Conservation (phyloP, 345 rosid species). For the Limnanthes douglasii region DNA sequence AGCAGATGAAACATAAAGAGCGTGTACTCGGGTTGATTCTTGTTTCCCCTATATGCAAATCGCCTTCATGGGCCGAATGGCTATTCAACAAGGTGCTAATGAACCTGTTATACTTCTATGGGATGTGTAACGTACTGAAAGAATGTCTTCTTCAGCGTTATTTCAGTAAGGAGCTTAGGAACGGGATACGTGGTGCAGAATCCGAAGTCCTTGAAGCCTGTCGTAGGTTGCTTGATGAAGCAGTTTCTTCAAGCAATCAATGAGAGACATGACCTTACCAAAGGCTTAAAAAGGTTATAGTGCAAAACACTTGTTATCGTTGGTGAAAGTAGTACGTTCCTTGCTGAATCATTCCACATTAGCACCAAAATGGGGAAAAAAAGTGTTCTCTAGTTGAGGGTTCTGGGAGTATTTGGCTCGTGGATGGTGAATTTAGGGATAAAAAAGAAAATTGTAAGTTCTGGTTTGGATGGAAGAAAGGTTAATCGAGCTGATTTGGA, state of each 20-base stretch:
- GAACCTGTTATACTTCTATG: slow-evolving; percentile 49
- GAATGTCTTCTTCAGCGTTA: slow-evolving; percentile 60
- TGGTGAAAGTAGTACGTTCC: too few relatives aligned
- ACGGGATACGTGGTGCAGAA: slow-evolving; percentile 19
- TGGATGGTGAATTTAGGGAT: too few relatives aligned
- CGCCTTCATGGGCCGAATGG: slow-evolving; percentile 66
- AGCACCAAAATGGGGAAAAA: too few relatives aligned
- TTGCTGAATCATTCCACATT: too few relatives aligned
- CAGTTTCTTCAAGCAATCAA: slow-evolving; percentile 63
- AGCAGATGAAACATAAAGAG: slow-evolving; percentile 38
- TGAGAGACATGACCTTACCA: slow-evolving; percentile 75
- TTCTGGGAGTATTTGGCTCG: too few relatives aligned
- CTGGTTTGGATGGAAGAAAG: too few relatives aligned
- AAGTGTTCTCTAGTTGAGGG: too few relatives aligned
- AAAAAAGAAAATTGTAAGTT: too few relatives aligned
- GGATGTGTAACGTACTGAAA: slow-evolving; percentile 46
- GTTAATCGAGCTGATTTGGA: too few relatives aligned
- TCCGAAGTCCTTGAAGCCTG: slow-evolving; percentile 33
- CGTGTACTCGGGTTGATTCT: slow-evolving; percentile 47
- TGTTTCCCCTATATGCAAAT: slow-evolving; percentile 52
- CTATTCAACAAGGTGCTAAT: slow-evolving; percentile 49
- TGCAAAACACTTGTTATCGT: too few relatives aligned
- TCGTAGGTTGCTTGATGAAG: too few relatives aligned
- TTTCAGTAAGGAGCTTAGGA: slow-evolving; percentile 52
- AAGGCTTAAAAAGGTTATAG: too few relatives aligned